These are phyloP conservation scores for Gracilaria domingensis DNA, from an alignment of 23 red algal genomes.

Conservation along the genomic window DNA sequence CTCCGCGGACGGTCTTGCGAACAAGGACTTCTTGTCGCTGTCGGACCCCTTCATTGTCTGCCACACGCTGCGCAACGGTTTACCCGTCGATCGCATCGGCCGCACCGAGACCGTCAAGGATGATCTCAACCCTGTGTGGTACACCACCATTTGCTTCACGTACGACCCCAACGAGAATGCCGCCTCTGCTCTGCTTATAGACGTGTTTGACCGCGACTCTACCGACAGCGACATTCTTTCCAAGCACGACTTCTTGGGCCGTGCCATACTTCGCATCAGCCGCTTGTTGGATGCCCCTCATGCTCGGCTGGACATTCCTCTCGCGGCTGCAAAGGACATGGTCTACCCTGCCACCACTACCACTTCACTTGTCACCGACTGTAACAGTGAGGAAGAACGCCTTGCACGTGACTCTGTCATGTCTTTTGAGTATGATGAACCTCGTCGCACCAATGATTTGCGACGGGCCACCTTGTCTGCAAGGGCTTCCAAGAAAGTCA, in stretches of 20 bases:
- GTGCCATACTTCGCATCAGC: conserved; percentile 35
- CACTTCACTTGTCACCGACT: conserved; percentile 2
- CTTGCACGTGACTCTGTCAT: neutral
- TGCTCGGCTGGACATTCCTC: conserved; percentile 1
- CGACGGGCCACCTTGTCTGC: conserved; percentile 30
- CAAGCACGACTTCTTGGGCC: conserved; percentile 65
- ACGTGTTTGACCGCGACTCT: conserved; percentile 63
- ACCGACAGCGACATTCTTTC: conserved; percentile 6
- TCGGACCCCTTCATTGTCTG: conserved; percentile 70
- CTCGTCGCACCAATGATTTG: conserved; percentile 8
- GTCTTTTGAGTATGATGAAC: neutral
- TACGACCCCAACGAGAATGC: conserved; percentile 2
- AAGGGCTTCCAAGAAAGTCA: conserved; percentile 45
- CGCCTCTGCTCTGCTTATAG: conserved; percentile 29
- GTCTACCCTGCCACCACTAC: conserved; percentile 21
- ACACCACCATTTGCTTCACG: conserved; percentile 62
- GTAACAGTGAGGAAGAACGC: neutral
- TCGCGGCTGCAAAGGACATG: conserved; percentile 30
- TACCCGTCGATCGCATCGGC: conserved; percentile 14
- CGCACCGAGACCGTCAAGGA: conserved; percentile 66
- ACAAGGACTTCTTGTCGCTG: conserved; percentile 65
- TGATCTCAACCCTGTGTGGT: conserved; percentile 65
- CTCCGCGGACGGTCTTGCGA: conserved; percentile 34
- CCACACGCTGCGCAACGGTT: conserved; percentile 40
- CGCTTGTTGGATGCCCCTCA: conserved; percentile 30